Evolutionary conservation across 2,329 filamentous ascomycete genomes (phyloP), one percentile per base, ranked within the genome.

Genomic region (Aureobasidium uvarum): DNA sequence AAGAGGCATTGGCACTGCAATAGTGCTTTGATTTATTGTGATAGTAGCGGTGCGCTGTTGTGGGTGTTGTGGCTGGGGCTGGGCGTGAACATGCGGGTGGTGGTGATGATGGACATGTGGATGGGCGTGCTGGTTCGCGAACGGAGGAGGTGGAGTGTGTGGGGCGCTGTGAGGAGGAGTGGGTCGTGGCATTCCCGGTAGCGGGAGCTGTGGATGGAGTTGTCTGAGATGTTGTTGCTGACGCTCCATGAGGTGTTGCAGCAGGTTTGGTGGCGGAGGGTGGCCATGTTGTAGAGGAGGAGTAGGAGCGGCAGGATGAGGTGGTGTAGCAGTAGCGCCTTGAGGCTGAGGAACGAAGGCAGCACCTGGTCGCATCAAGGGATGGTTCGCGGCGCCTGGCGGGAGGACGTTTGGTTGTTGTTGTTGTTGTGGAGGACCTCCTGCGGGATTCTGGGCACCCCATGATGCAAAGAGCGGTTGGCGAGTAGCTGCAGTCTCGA

Each of bases 11-110:
- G 64, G 64, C 4, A 65, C 48, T 10, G 64, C 52, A 16, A 59
- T 23, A 1, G 64, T 65, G 43, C 54, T 60, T 11, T 65, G 54
- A 10, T 60, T 65, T 16, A 65, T 58, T 11, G 54, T 65, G 18
- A 65, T 50, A 3, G 41, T 50, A 11, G 60, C 60, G 33, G 41
- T 43, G 2, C 56, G 39, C 38, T 43, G 45, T 1, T 62, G 59
- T 31, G 20, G 59, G 16, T 50, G 54, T 43, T 43, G 58, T 23
- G 20, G 46, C 14, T 41, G 45, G 13, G 45, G 36, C 1, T 43
- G 56, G 23, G 39, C 16, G 6, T 59, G 55, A 1, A 36, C 10
- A 36, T 59, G 41, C 33, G 45, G 20, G 20, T 62, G 58, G 6
- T 62, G 58, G 8, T 62, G 43, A 11, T 36, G 43, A 13, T 36